A percentile compares a stretch with the other conserved stretches of the same genome.
These are phyloP conservation scores for Saccharomyces cerevisiae DNA, from an alignment of 805 yeast genomes.

Conservation along the genomic window DNA sequence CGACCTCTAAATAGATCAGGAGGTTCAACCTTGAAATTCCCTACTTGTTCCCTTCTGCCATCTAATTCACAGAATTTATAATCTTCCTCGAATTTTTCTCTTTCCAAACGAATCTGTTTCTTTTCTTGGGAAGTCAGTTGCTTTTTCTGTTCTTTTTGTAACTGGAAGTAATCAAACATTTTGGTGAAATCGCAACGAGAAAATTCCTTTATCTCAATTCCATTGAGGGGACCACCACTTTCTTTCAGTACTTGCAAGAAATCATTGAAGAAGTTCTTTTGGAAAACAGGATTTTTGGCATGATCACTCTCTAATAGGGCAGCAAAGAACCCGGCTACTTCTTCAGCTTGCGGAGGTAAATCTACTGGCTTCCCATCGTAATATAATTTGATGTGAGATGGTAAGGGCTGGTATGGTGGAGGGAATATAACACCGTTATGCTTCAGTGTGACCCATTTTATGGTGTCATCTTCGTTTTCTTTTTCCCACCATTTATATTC, in stretches of 20 bases:
- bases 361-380: constrained; percentile 72
- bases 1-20: constrained; percentile 95
- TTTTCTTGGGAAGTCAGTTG: constrained; percentile 63
- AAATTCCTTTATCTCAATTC: constrained; percentile 46
- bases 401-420: constrained; percentile 82
- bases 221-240: constrained; percentile 49
- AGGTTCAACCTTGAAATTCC: constrained; percentile 91
- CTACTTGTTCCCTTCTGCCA: constrained; percentile 86
- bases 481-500: constrained; percentile 82
- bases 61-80: constrained; percentile 73
- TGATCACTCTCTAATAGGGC: constrained; percentile 86
- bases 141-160: constrained; percentile 63
- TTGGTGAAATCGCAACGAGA: constrained; percentile 67
- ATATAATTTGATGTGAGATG: constrained; percentile 61
- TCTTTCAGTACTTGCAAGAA: constrained; percentile 62
- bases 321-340: constrained; percentile 91
- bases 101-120: constrained; percentile 61
- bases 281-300: constrained; percentile 78
- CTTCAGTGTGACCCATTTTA: constrained; percentile 78
- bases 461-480: constrained; percentile 56
- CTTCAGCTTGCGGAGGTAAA: constrained; percentile 79
- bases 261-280: constrained; percentile 77
- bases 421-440: constrained; percentile 93
- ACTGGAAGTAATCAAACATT: constrained; percentile 66
- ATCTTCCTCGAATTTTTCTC: constrained; percentile 69